These are phyloP conservation scores for Sparassis latifolia DNA, from an alignment of 1,284 basidiomycete species.

Conservation along the genomic window DNA sequence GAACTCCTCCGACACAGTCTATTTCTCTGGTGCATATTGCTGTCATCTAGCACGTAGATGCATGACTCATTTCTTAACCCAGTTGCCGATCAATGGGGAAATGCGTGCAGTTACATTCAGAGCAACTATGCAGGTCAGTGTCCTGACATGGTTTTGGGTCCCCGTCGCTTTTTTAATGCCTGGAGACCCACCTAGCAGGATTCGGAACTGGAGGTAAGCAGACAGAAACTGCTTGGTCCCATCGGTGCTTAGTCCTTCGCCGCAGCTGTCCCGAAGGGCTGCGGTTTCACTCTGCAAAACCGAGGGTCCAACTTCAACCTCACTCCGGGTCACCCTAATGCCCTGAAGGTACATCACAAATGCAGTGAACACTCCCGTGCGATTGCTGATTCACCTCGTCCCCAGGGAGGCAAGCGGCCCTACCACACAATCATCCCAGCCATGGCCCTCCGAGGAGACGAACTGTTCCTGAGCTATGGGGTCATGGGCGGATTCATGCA, in stretches of 20 bases:
- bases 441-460: conserved; percentile 75
- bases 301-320: conserved; percentile 84
- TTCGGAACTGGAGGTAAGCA: conserved; percentile 70
- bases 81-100: conserved; percentile 87
- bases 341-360: conserved; percentile 43
- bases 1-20: conserved; percentile 88
- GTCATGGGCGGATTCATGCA: conserved; percentile 98
- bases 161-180: neutral
- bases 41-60: neutral
- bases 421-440: conserved; percentile 97
- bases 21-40: conserved; percentile 64
- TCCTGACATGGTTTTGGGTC: neutral
- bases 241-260: neutral
- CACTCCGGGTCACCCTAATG: conserved; percentile 79
- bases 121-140: conserved; percentile 78
- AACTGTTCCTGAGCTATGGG: conserved; percentile 85
- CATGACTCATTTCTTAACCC: neutral
- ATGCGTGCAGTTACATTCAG: conserved; percentile 92
- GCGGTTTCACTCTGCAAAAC: conserved; percentile 95
- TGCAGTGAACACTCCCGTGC: neutral
- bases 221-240: neutral
- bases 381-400: neutral
- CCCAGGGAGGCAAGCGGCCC: conserved; percentile 77
- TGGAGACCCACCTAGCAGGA: conserved; percentile 29
- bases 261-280: conserved; percentile 81